These are phyloP conservation scores for Talaromyces wortmannii DNA, from an alignment of 495 filamentous ascomycete genomes.

Conservation along the genomic window DNA sequence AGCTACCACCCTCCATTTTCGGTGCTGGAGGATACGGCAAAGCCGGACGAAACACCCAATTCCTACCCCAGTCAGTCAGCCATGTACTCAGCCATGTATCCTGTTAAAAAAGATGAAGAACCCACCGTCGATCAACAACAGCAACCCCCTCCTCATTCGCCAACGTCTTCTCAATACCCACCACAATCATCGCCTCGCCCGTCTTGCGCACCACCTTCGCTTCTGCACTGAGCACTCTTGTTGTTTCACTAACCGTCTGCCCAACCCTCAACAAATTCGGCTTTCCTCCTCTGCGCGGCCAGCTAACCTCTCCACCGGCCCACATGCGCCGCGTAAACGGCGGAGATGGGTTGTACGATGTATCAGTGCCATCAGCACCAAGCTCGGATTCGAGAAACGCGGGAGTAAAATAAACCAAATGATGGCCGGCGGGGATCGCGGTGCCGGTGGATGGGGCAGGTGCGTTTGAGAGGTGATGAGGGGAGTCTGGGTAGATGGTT, in stretches of 20 bases:
- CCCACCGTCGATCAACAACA: conserved; percentile 46
- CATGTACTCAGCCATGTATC: background rate
- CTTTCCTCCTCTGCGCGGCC: conserved; percentile 31
- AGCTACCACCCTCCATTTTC: conserved; percentile 2
- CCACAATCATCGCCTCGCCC: conserved; percentile 59
- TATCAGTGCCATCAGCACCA: conserved; percentile 66
- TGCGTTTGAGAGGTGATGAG: conserved; percentile 21
- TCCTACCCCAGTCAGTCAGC: conserved; percentile 28
- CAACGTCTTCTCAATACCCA: conserved; percentile 56
- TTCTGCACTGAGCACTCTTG: conserved; percentile 41
- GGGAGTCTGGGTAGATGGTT: conserved; percentile 21
- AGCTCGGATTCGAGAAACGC: conserved; percentile 46
- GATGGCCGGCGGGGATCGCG: conserved; percentile 57
- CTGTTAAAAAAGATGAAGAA: background rate
- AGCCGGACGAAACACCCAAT: conserved; percentile 54
- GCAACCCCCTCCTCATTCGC: conserved; percentile 41
- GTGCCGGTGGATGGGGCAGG: conserved; percentile 20
- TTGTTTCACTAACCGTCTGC: conserved; percentile 49
- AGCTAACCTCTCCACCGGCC: conserved; percentile 62
- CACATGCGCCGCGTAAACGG: conserved; percentile 71
- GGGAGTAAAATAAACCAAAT: conserved; percentile 67
- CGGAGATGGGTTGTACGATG: conserved; percentile 54
- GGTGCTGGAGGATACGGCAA: conserved; percentile 14
- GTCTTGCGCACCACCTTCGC: conserved; percentile 44
- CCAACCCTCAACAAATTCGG: conserved; percentile 42